Percentiles rank a stretch among this genome's conserved stretches.
Evolutionary conservation across 2,329 filamentous ascomycete genomes (phyloP).

Genomic region (Penicillium sp.): DNA sequence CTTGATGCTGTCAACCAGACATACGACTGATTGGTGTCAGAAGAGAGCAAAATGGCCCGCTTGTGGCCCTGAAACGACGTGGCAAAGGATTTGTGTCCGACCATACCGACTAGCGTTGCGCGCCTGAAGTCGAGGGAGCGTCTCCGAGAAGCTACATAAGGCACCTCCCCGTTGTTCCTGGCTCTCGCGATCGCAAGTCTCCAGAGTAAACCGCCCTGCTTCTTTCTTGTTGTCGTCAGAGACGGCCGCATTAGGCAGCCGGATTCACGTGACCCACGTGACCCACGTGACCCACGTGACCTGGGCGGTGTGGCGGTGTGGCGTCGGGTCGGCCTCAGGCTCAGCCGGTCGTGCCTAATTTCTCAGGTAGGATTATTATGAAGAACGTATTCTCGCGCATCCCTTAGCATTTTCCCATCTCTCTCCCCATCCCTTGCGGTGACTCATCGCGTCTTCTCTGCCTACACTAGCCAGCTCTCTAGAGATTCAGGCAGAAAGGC

Average conservation of each 20-base stretch:
- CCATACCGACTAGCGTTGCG: neutral
- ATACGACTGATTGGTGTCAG: constrained; percentile 9
- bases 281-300: constrained; percentile 7
- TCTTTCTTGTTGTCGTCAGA: neutral
- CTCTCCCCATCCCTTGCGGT: constrained; percentile 1
- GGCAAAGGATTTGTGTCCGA: constrained; percentile 3
- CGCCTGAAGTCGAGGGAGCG: neutral
- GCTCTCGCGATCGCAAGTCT: neutral
- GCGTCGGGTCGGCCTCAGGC: constrained; percentile 7
- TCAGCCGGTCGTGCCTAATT: constrained; percentile 13
- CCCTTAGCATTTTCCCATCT: neutral
- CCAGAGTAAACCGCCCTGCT: too few relatives aligned
- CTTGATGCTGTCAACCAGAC: neutral
- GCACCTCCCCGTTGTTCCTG: neutral
- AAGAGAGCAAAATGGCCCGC: constrained; percentile 10
- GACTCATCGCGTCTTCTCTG: constrained; percentile 8
- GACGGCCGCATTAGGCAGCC: neutral
- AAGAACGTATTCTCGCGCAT: neutral
- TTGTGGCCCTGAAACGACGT: constrained; percentile 8
- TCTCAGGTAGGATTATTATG: neutral
- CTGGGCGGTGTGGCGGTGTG: constrained; percentile 6
- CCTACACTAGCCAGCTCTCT: neutral
- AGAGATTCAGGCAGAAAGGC: constrained; percentile 4
- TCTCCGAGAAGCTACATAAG: neutral
- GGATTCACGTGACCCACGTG: neutral